Base-by-base conservation (phyloP, 192 early-diverging fungal species). In the Coemansia pectinata region DNA sequence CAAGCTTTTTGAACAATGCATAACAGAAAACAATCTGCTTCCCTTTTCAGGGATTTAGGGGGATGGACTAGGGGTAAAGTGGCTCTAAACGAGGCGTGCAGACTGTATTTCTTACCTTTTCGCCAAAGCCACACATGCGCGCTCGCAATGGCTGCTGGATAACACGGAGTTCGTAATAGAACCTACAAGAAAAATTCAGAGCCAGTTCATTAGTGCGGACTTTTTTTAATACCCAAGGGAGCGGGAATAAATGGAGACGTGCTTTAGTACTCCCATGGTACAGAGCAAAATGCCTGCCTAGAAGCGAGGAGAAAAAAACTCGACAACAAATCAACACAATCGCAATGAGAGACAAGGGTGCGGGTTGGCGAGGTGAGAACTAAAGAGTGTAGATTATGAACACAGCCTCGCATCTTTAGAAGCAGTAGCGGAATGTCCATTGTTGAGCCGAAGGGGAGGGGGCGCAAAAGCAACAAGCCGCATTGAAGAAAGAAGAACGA, bases 91-190 rank as follows among this genome's bases (percentile, higher is more conserved):
- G 29, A 38, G 42, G 50, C n/a, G 42, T 52, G 34, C 34, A 36
- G 34, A 58, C 17, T 29, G 21, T 19, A 21, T 17, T 21, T 0
- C 63, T 67, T 78, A 74, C 80, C 67, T 88, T 89, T 61, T 91
- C 89, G 5, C 87, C 87, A 78, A 89, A 90, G n/a, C 88, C 90
- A 67, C 87, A 89, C 79, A 84, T 87, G 31, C 89, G 86, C 21
- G 89, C 90, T 29, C 85, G 79, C 23, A 84, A 71, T 14, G 90
- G 90, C 55, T 92, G 84, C 67, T 92, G 90, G 10, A 84, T 66
- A 33, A 92, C 88, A 10, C 73, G 70, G 10, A 87, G 69, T 31
- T 79, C 72, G 65, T 89, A 87, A 25, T 74, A 82, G 62, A 78
- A 83, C 63, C 81, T 83, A 83, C 60, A 67, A 67, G 25, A 52